Evolutionary conservation across 257 asterid species (phyloP).

Genomic region (Schizonepeta tenuifolia): DNA sequence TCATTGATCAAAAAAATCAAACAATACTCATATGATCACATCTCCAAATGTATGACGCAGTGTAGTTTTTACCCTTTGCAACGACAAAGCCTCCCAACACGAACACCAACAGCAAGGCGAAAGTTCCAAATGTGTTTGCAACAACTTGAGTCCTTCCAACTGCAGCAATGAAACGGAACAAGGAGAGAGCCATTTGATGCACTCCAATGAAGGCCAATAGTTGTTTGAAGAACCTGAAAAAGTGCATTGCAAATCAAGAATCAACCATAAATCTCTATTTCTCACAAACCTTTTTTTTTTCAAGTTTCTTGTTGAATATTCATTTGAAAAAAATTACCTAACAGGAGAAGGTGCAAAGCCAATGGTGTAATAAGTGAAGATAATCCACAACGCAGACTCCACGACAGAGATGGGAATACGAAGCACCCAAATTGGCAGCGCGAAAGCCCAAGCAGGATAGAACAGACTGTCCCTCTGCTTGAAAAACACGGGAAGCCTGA

Average conservation of each 20-base stretch:
- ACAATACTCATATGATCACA: background rate
- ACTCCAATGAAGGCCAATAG: slow-evolving; percentile 68
- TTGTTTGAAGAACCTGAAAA: slow-evolving; percentile 73
- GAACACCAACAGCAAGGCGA: slow-evolving; percentile 67
- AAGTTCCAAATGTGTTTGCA: slow-evolving; percentile 74
- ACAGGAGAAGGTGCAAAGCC: slow-evolving; percentile 82
- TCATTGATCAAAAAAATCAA: slow-evolving; percentile 1
- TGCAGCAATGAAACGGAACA: slow-evolving; percentile 82
- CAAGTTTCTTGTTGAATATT: background rate
- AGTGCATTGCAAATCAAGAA: background rate
- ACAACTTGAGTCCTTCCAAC: slow-evolving; percentile 74
- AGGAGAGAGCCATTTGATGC: slow-evolving; percentile 82
- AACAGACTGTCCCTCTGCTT: slow-evolving; percentile 79
- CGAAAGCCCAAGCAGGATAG: slow-evolving; percentile 93
- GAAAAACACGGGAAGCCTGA: slow-evolving; percentile 80
- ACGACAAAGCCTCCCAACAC: slow-evolving; percentile 80
- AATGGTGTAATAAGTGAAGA: slow-evolving; percentile 76
- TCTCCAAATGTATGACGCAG: background rate
- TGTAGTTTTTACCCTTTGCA: slow-evolving; percentile 57
- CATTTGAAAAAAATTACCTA: slow-evolving; percentile 47
- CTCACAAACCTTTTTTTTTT: background rate
- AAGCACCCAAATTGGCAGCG: slow-evolving; percentile 81
- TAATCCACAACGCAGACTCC: slow-evolving; percentile 73
- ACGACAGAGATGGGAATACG: slow-evolving; percentile 65
- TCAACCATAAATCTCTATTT: background rate